Percentiles rank a stretch among this genome's conserved stretches.
phyloP scores from a whole-genome alignment of 768 basidiomycete species.

The Tylopilus subfusipes region DNA sequence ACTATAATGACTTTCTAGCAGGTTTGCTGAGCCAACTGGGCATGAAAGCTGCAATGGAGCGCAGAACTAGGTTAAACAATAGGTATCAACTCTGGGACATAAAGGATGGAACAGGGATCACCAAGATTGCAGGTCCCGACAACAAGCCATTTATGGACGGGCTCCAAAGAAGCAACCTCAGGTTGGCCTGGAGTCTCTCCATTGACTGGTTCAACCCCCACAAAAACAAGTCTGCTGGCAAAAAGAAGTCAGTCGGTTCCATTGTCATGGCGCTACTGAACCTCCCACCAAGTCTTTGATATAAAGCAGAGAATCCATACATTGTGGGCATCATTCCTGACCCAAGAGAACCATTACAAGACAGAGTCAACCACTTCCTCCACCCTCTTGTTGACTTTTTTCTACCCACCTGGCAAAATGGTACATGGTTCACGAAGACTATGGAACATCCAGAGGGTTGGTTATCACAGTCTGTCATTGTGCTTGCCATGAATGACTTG shows the following conservation, averaged over 20 bases:
- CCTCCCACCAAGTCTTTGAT: slow-evolving; percentile 15
- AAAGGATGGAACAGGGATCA: background rate
- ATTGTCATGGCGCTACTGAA: slow-evolving; percentile 21
- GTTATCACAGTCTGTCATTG: background rate
- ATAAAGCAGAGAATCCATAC: slow-evolving; percentile 35
- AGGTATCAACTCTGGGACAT: background rate
- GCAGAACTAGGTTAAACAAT: background rate
- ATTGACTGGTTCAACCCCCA: slow-evolving; percentile 30
- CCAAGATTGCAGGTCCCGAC: background rate
- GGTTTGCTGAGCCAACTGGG: slow-evolving; percentile 24
- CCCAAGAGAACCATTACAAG: slow-evolving; percentile 29
- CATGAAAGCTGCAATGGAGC: slow-evolving; percentile 29
- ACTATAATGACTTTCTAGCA: slow-evolving; percentile 28
- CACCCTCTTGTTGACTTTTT: no score
- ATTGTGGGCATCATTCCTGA: slow-evolving; percentile 36
- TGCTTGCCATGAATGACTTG: background rate
- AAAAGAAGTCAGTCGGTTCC: slow-evolving; percentile 7
- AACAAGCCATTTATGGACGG: slow-evolving; percentile 1
- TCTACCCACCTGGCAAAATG: no score
- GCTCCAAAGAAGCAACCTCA: slow-evolving; percentile 3
- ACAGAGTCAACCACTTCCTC: slow-evolving; percentile 32
- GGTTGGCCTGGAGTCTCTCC: slow-evolving; percentile 24
- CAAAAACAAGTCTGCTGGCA: slow-evolving; percentile 19
- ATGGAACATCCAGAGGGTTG: background rate
- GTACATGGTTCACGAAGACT: no score